Evolutionary conservation across 805 yeast genomes (phyloP), one percentile per base, ranked within the genome.

Genomic region (Starmerella davenportii): DNA sequence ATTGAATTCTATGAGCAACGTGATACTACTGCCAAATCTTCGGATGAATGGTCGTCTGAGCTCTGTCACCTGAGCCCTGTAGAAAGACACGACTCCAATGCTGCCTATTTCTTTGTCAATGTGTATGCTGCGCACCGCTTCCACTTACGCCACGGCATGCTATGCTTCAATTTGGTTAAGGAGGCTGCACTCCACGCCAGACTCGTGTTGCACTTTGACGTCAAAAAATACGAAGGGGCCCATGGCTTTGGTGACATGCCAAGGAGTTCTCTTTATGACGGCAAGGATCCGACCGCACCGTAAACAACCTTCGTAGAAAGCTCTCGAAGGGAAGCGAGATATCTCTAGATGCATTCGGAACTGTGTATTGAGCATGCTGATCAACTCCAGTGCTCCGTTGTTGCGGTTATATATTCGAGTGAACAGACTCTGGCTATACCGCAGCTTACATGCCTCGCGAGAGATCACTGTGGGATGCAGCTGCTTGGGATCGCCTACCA

Each of bases 401-500:
- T 74, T 58, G 43, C 70, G 68, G 39, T 66, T 70, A 48, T 79
- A 93, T 92, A 87, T 85, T 45, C 98, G 68, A 31, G 85, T 96
- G 57, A 87, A 87, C 52, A 90, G 63, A 53, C 93, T 79, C 57
- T 87, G 94, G 45, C 87, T 94, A 53, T 90, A 90, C 34, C 72
- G 71, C 49, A 65, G 69, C 3, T 70, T 63, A 1, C 92, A 76
- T 1, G 98, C 96, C 13, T 73, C 76, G 48, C 78, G 84, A 0
- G 95, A 85, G 16, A 90, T 60, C 9, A 87, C 96, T 0, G 98
- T 87, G 0, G 98, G 98, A 0, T 98, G 98, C 45, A 87, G 66
- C 60, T 87, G 98, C 54, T 90, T 85, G 2, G 96, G 96, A 62
- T 87, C 98, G 55, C 98, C 98, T 34, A 87, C 98, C 93, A 90